A percentile compares a stretch with the other conserved stretches of the same genome.
phyloP scores from a whole-genome alignment of 208 protist genomes.

The Leishmania mexicana region DNA sequence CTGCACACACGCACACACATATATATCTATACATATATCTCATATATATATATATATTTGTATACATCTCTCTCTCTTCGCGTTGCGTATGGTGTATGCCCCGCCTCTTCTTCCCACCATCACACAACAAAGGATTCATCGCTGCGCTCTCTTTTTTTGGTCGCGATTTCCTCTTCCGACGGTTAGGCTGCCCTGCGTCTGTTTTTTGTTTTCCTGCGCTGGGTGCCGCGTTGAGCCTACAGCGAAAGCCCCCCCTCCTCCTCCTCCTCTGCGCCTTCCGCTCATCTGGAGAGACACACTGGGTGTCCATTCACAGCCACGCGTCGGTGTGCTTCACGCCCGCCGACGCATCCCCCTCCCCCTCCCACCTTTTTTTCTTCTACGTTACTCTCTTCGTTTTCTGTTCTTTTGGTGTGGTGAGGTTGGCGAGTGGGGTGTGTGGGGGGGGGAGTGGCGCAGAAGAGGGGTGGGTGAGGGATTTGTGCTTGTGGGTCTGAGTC shows the following conservation, averaged over 20 bases:
- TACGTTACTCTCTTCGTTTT: background rate
- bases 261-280: background rate
- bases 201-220: conserved; percentile 1
- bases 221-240: background rate
- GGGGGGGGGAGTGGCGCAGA: too few relatives aligned
- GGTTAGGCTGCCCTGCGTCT: background rate
- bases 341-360: background rate
- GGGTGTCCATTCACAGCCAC: background rate
- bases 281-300: background rate
- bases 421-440: background rate
- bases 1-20: background rate
- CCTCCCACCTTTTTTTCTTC: background rate
- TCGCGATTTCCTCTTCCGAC: background rate
- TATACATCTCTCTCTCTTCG: background rate
- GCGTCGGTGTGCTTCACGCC: background rate
- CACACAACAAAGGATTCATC: background rate
- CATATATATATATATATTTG: too few relatives aligned
- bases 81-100: background rate
- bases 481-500: background rate
- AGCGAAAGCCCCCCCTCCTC: background rate
- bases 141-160: background rate
- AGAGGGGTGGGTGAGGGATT: background rate
- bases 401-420: background rate
- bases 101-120: background rate
- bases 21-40: background rate